phyloP scores from a whole-genome alignment of 352 stramenopile species.

The Globisporangium nunn region DNA sequence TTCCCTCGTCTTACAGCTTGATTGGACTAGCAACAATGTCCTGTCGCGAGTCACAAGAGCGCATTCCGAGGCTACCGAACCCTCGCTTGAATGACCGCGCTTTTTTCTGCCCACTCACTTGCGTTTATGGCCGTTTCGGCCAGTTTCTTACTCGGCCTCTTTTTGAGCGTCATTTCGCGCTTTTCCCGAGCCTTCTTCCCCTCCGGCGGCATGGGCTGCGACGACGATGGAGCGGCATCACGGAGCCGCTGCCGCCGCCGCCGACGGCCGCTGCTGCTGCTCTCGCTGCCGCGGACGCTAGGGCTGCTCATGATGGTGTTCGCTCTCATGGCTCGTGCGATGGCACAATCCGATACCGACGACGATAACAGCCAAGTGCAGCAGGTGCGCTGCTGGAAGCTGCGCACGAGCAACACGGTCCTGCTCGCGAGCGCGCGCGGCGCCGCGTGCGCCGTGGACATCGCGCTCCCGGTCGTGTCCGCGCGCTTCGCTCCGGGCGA shows the following conservation, averaged over 20 bases:
- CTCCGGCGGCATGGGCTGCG: not conserved
- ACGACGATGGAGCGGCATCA: no score
- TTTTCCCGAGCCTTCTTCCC: not conserved
- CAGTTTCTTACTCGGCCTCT: not conserved
- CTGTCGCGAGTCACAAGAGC: no score
- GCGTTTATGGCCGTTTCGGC: not conserved
- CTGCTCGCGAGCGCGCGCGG: conserved; percentile 19
- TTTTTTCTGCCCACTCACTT: not conserved
- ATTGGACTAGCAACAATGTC: no score
- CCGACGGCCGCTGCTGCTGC: no score
- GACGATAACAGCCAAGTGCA: not conserved
- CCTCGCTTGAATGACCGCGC: not conserved
- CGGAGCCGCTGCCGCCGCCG: no score
- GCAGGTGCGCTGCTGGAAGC: conserved; percentile 30
- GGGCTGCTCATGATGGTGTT: not conserved
- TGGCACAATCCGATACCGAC: not conserved
- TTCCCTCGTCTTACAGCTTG: no score
- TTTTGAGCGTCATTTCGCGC: not conserved
- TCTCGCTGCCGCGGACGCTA: not conserved
- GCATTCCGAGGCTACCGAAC: not conserved
- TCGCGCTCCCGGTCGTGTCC: conserved; percentile 26
- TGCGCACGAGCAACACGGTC: conserved; percentile 8
- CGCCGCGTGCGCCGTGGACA: conserved; percentile 22
- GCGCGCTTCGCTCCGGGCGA: conserved; percentile 27
- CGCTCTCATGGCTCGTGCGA: not conserved